phyloP scores from a whole-genome alignment of 768 basidiomycete species.

The Calocera viscosa region DNA sequence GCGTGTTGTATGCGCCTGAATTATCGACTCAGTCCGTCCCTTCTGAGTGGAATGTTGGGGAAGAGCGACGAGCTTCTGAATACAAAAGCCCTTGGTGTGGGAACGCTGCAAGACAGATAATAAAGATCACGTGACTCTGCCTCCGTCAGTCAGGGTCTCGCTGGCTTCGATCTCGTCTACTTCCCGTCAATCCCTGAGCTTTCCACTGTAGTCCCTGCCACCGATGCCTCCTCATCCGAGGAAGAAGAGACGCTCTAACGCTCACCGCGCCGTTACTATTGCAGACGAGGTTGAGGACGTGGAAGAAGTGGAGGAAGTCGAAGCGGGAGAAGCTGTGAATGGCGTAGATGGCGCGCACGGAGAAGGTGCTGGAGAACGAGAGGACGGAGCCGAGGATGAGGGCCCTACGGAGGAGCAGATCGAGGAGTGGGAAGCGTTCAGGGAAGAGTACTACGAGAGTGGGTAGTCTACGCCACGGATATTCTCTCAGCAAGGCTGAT shows the following conservation, averaged over 20 bases:
- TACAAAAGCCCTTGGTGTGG: not conserved
- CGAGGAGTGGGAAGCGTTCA: constrained; percentile 60
- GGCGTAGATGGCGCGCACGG: not conserved
- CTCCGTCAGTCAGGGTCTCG: constrained; percentile 7
- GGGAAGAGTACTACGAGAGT: constrained; percentile 75
- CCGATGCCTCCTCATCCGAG: not conserved
- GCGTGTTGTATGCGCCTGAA: too few relatives aligned
- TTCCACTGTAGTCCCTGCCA: not conserved
- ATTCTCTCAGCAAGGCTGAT: not conserved
- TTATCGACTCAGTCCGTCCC: too few relatives aligned
- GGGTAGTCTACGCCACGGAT: constrained; percentile 14
- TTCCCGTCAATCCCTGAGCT: constrained; percentile 3
- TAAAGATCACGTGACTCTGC: constrained; percentile 6
- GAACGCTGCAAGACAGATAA: not conserved
- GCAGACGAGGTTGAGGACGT: not conserved
- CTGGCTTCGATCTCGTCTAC: constrained; percentile 7
- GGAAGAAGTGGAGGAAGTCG: not conserved
- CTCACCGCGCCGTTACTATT: not conserved
- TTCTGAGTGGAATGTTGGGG: too few relatives aligned
- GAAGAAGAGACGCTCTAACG: constrained; percentile 4
- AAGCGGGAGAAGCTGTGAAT: constrained; percentile 1
- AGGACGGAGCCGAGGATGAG: constrained; percentile 18
- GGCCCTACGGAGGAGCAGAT: constrained; percentile 39
- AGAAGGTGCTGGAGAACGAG: constrained; percentile 7
- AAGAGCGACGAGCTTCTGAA: not conserved